These are phyloP conservation scores for Eucalyptus erythrocorys DNA, from an alignment of 345 rosid species.

Conservation along the genomic window DNA sequence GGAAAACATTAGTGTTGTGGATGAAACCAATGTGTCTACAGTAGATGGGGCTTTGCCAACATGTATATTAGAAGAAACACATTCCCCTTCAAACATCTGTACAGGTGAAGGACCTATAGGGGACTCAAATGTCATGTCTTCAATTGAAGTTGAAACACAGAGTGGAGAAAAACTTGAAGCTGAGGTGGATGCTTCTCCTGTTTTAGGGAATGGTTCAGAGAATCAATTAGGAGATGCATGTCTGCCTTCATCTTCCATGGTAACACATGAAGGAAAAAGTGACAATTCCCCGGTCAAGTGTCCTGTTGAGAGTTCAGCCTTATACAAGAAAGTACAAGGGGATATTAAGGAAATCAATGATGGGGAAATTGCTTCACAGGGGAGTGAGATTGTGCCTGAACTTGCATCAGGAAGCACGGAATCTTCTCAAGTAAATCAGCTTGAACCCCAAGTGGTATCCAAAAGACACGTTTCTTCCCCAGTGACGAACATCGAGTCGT, in stretches of 20 bases:
- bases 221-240: not conserved
- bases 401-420: not conserved
- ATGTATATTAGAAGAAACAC: not conserved
- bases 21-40: not conserved
- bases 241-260: not conserved
- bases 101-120: not conserved
- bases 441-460: not conserved
- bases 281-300: not conserved
- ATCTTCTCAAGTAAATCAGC: not conserved
- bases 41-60: not conserved
- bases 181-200: not conserved
- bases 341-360: not conserved
- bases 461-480: not conserved
- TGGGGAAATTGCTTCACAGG: not conserved
- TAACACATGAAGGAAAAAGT: not conserved
- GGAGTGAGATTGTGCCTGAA: conserved; percentile 2
- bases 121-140: not conserved
- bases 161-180: not conserved
- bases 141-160: not conserved
- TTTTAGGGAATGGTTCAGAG: not conserved
- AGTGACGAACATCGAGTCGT: not conserved
- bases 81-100: not conserved
- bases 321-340: not conserved
- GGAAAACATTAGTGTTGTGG: not conserved
- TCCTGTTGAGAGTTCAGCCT: not conserved